Conservation (phyloP, 495 filamentous ascomycete genomes). For the Penicillium herquei region DNA sequence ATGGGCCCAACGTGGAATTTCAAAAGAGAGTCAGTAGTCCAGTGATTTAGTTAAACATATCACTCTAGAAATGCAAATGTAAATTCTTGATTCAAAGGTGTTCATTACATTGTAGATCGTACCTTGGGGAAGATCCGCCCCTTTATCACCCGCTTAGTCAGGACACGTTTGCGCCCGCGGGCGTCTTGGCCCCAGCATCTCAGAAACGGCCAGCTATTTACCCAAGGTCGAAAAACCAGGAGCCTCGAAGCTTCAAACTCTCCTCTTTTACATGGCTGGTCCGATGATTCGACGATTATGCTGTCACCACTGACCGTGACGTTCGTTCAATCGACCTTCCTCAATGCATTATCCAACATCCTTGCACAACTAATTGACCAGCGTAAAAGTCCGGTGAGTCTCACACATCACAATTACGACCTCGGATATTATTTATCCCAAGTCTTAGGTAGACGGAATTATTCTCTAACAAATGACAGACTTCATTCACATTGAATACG, state of each 20-base stretch:
- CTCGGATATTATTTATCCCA: background rate
- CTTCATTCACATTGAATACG: slow-evolving; percentile 52
- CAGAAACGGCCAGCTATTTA: background rate
- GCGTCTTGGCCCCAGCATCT: slow-evolving; percentile 24
- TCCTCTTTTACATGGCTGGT: background rate
- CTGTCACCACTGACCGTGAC: slow-evolving; percentile 59
- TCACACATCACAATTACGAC: background rate
- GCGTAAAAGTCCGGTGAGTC: slow-evolving; percentile 60
- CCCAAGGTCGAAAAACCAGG: background rate
- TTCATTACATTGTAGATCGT: too few species aligned
- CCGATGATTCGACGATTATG: slow-evolving; percentile 13
- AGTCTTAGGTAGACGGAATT: background rate
- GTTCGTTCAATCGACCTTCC: slow-evolving; percentile 67
- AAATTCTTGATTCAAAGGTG: background rate
- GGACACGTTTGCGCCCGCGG: slow-evolving; percentile 38
- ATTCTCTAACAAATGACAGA: slow-evolving; percentile 10
- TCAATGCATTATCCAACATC: slow-evolving; percentile 76
- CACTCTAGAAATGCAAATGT: background rate
- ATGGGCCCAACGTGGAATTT: slow-evolving; percentile 45
- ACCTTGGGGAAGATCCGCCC: background rate
- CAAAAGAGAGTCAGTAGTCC: slow-evolving; percentile 8
- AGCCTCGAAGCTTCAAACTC: background rate
- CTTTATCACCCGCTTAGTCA: slow-evolving; percentile 7
- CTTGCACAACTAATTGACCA: slow-evolving; percentile 76
- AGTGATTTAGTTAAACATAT: background rate